phyloP scores from a whole-genome alignment of 352 stramenopile genomes.

The Blastocystis sp. region DNA sequence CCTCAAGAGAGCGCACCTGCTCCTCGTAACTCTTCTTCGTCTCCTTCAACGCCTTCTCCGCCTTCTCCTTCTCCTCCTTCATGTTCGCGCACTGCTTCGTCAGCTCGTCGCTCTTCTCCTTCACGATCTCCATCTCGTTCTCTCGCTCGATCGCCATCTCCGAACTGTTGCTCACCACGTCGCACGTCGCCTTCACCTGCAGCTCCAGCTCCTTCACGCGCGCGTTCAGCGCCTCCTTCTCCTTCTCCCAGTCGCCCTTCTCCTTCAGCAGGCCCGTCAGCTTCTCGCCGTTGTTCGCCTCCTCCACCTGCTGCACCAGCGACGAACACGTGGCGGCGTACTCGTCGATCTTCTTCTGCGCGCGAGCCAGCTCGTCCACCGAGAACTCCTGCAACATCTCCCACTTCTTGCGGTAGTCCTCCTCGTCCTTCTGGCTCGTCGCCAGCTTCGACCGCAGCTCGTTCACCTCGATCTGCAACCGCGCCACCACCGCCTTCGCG shows the following conservation, averaged over 20 bases:
- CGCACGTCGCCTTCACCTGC: conserved; percentile 27
- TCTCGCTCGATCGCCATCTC: conserved; percentile 49
- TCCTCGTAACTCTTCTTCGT: neutral
- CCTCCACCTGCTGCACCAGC: conserved; percentile 59
- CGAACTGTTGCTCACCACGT: conserved; percentile 56
- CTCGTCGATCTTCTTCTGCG: conserved; percentile 58
- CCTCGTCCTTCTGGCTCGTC: conserved; percentile 51
- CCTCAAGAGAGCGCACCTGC: neutral
- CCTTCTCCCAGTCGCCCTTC: neutral
- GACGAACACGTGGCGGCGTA: conserved; percentile 12
- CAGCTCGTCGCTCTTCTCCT: conserved; percentile 13
- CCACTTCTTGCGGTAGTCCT: conserved; percentile 58
- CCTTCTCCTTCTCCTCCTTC: conserved; percentile 26
- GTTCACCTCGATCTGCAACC: conserved; percentile 59
- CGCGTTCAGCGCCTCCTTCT: conserved; percentile 34
- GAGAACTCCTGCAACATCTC: conserved; percentile 66
- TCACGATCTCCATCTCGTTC: conserved; percentile 37
- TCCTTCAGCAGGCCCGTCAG: conserved; percentile 34
- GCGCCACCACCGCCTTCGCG: conserved; percentile 22
- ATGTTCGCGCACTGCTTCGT: neutral
- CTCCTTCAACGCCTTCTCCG: conserved; percentile 27
- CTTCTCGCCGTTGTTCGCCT: conserved; percentile 45
- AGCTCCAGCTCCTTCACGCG: conserved; percentile 44
- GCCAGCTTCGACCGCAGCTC: conserved; percentile 32
- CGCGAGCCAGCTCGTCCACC: conserved; percentile 31